phyloP scores from a whole-genome alignment of 768 basidiomycete genomes.

The Lactarius sanguifluus region DNA sequence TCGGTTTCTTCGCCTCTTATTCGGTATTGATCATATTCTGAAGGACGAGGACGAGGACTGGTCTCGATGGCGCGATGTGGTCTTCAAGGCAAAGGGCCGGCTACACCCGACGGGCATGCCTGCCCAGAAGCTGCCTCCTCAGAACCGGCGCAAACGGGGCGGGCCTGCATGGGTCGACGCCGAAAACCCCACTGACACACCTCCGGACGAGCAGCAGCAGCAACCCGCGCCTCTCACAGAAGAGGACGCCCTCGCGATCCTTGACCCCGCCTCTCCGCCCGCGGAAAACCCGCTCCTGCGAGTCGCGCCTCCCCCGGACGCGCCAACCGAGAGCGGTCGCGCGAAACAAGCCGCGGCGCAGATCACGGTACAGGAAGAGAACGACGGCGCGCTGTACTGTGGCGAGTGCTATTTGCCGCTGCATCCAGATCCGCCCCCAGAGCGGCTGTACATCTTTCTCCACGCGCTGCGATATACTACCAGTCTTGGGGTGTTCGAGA shows the following conservation, averaged over 20 bases:
- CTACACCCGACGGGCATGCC: conserved; percentile 42
- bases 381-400: conserved; percentile 59
- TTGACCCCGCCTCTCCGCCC: conserved; percentile 23
- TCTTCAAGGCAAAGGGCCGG: conserved; percentile 72
- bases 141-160: conserved; percentile 59
- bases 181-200: neutral
- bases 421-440: conserved; percentile 90
- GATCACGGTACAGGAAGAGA: conserved; percentile 34
- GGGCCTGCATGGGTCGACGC: conserved; percentile 41
- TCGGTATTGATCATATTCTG: conserved; percentile 1
- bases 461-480: conserved; percentile 88
- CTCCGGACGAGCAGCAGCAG: neutral
- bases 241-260: conserved; percentile 49
- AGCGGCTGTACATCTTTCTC: conserved; percentile 91
- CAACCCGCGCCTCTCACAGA: conserved; percentile 43
- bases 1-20: conserved; percentile 3
- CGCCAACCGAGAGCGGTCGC: conserved; percentile 36
- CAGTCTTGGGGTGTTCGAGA: conserved; percentile 54
- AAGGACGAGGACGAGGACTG: conserved; percentile 88
- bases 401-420: conserved; percentile 89
- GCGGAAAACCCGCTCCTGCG: conserved; percentile 20
- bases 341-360: conserved; percentile 33
- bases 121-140: conserved; percentile 56
- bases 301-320: conserved; percentile 32
- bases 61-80: conserved; percentile 84